A percentile compares a stretch with the other conserved stretches of the same genome.
Evolutionary conservation across 2,329 filamentous ascomycete species (phyloP).

Genomic region (Colletotrichum sp.): DNA sequence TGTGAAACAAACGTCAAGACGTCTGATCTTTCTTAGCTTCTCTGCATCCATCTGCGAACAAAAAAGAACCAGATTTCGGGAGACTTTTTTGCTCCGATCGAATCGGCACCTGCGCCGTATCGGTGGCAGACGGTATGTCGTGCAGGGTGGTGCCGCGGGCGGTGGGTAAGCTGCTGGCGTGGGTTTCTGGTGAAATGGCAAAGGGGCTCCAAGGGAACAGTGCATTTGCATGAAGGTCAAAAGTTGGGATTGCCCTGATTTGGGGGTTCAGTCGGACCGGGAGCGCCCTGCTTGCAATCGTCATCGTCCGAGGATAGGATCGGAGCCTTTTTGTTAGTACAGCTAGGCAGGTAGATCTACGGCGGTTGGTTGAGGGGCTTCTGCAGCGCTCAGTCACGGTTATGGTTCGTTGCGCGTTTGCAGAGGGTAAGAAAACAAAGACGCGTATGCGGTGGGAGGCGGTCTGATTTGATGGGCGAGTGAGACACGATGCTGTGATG

Average conservation of each 20-base stretch:
- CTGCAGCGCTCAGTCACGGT: neutral
- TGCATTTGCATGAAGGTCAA: slow-evolving; percentile 15
- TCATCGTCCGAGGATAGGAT: slow-evolving; percentile 7
- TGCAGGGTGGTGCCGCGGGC: neutral
- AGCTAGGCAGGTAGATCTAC: neutral
- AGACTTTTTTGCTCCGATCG: neutral
- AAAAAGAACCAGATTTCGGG: neutral
- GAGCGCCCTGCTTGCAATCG: neutral
- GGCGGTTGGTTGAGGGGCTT: neutral
- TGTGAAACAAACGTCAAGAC: neutral
- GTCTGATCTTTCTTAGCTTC: neutral
- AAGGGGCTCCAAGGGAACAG: slow-evolving; percentile 1
- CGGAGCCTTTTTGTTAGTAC: neutral
- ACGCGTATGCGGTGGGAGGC: neutral
- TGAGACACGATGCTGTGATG: neutral
- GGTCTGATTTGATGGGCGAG: neutral
- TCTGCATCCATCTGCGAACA: neutral
- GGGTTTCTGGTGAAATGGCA: neutral
- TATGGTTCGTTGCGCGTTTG: slow-evolving; percentile 5
- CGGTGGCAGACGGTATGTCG: neutral
- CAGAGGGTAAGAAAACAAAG: neutral
- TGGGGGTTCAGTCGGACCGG: neutral
- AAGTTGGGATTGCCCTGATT: slow-evolving; percentile 16
- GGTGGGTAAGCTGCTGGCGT: neutral
- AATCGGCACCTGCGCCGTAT: neutral